Evolutionary conservation across 441 rosid species (phyloP).

Genomic region (Capsella rubella): DNA sequence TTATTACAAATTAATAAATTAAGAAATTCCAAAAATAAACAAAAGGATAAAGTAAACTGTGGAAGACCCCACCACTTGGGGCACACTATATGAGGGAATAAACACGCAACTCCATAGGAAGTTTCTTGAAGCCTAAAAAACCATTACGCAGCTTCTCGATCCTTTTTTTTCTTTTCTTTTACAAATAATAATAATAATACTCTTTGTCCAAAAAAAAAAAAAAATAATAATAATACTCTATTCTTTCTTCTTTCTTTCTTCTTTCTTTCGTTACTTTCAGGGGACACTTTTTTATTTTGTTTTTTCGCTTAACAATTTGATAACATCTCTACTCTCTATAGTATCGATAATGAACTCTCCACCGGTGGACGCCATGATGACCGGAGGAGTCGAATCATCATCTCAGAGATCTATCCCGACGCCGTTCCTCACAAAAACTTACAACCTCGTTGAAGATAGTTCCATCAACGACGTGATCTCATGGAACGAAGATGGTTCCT

Average conservation of each 20-base stretch:
- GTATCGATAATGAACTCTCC: slow-evolving; percentile 31
- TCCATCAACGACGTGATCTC: slow-evolving; percentile 64
- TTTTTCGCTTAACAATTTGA: too few relatives aligned
- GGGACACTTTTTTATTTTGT: slow-evolving; percentile 40
- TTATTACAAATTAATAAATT: neutral
- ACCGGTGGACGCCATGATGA: slow-evolving; percentile 29
- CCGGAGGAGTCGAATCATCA: slow-evolving; percentile 36
- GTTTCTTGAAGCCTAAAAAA: slow-evolving; percentile 58
- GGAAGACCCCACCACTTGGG: slow-evolving; percentile 29
- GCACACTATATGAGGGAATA: slow-evolving; percentile 31
- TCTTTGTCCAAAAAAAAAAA: too few relatives aligned
- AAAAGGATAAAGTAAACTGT: neutral
- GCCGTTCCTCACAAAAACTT: slow-evolving; percentile 67
- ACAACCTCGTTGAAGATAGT: slow-evolving; percentile 63
- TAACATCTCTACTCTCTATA: too few relatives aligned
- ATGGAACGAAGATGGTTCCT: slow-evolving; percentile 70
- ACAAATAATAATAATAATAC: too few relatives aligned
- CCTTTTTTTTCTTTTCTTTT: neutral
- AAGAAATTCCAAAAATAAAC: slow-evolving; percentile 7
- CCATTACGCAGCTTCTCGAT: slow-evolving; percentile 55
- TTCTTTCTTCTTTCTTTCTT: too few relatives aligned
- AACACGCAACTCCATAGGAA: slow-evolving; percentile 46
- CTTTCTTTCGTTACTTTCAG: neutral
- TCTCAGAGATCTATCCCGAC: slow-evolving; percentile 61
- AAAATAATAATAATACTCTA: too few relatives aligned